A percentile compares a stretch with the other conserved stretches of the same genome.
Conservation (phyloP, 192 early-diverging fungal genomes). For the Powellomyces hirtus region DNA sequence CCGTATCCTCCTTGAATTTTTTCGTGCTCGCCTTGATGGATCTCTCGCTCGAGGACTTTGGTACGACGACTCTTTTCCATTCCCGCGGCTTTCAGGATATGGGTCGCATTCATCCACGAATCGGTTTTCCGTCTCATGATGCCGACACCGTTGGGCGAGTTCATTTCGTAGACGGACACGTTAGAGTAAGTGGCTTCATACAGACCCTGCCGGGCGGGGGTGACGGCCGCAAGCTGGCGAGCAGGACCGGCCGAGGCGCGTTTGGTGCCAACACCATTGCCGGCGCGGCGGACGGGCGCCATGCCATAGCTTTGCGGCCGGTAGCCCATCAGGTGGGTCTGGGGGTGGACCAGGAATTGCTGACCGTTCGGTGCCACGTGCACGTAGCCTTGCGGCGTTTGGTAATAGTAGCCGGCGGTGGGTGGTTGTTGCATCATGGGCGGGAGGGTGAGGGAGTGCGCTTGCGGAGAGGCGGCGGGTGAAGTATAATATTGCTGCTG, state of each 20-base stretch:
- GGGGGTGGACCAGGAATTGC: constrained; percentile 2
- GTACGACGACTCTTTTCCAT: constrained; percentile 52
- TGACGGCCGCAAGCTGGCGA: not conserved
- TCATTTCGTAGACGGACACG: constrained; percentile 47
- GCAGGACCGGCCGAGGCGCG: not conserved
- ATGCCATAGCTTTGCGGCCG: not conserved
- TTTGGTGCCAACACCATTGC: not conserved
- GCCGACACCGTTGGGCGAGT: constrained; percentile 19
- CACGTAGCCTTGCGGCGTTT: constrained; percentile 4
- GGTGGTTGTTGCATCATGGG: not conserved
- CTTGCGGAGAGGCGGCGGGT: not conserved
- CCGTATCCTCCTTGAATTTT: constrained; percentile 59
- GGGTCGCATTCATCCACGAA: constrained; percentile 56
- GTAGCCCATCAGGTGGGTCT: not conserved
- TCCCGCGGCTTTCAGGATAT: constrained; percentile 54
- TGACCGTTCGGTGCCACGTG: constrained; percentile 6
- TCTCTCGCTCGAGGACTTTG: constrained; percentile 48
- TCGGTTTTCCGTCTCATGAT: constrained; percentile 49
- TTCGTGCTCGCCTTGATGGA: constrained; percentile 39
- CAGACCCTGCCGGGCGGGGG: constrained; percentile 17
- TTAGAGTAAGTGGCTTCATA: constrained; percentile 51
- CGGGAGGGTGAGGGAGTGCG: not conserved
- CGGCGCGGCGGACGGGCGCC: not conserved
- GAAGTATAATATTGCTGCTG: constrained; percentile 4
- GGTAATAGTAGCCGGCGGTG: not conserved